Base-by-base conservation (phyloP, 495 filamentous ascomycete genomes). In the Hyphodiscus hymeniophilus region DNA sequence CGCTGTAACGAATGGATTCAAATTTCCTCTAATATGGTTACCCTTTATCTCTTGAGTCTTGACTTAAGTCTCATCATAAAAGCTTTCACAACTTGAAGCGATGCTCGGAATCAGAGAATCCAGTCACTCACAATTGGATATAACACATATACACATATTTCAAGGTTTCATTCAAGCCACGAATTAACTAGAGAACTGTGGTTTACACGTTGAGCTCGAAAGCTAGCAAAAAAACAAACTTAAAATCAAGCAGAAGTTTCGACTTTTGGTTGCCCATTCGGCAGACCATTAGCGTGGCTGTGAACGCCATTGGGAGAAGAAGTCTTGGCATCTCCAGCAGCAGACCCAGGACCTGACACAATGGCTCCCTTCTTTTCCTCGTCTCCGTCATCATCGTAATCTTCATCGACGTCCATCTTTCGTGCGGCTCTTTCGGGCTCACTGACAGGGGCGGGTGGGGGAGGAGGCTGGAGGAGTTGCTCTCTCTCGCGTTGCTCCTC, bases 351-450 rank as follows among this genome's bases (percentile, higher is more conserved):
- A 12, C 52, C 57, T 21, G 58, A 60, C 7, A 54, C 55, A 10
- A 61, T 57, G 15, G 67, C 70, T 2, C 68, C 67, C 49, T 77
- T 80, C 65, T 94, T 89, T 40, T 94, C 83, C 52, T 94, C 90
- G 45, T 84, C 85, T 13, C 67, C 80, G 23, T 87, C 88, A 54
- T 94, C 89, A 63, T 95, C 91, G 55, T 82, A 77, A 52, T 98
- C 95, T 63, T 98, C 91, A 60, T 98, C 92, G 35, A 97, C 84
- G 18, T 97, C 92, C 82, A 98, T 94, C 63, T 95, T 92, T 7
- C 92, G 77, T 28, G 86, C 85, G 5, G 92, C 87, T 11, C 89
- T 77, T 67, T 98, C 92, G 38, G 75, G 74, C 57, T 84, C 80
- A 23, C 68, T 70, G 13, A 70, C 54, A 7, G 70, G 63, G 28